A percentile compares a stretch with the other conserved stretches of the same genome.
Conservation (phyloP, 345 rosid species). For the Geranium rotundifolium region DNA sequence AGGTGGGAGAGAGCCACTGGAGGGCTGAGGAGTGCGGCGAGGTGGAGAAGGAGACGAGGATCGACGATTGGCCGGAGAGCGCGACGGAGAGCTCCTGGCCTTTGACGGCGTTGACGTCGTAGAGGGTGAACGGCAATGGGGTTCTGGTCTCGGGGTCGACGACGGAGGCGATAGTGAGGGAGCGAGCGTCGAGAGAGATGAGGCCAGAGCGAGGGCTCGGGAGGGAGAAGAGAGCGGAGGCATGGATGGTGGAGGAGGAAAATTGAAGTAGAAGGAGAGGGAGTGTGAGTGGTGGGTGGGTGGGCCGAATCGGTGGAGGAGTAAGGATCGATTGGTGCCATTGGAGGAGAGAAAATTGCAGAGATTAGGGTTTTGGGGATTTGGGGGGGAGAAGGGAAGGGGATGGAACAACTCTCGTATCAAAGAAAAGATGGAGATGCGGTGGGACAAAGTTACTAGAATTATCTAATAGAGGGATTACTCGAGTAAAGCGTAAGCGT, state of each 20-base stretch:
- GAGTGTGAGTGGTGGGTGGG: slow-evolving; percentile 51
- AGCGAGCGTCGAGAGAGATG: slow-evolving; percentile 63
- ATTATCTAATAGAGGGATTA: no score
- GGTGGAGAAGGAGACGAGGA: slow-evolving; percentile 46
- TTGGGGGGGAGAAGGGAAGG: background rate
- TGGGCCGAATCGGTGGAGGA: slow-evolving; percentile 63
- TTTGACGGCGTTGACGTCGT: slow-evolving; percentile 35
- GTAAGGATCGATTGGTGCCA: slow-evolving; percentile 80
- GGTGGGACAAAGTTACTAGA: no score
- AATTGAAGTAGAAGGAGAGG: slow-evolving; percentile 66
- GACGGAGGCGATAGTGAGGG: slow-evolving; percentile 33
- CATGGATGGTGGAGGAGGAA: slow-evolving; percentile 64
- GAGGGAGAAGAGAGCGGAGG: slow-evolving; percentile 61
- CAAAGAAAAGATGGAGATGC: no score
- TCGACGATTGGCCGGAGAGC: slow-evolving; percentile 25
- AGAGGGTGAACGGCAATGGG: slow-evolving; percentile 33
- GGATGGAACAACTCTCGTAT: no score
- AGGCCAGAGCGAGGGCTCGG: slow-evolving; percentile 31
- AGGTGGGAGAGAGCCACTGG: slow-evolving; percentile 73
- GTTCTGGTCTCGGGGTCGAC: slow-evolving; percentile 35
- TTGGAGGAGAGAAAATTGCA: no score
- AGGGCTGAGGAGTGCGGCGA: slow-evolving; percentile 74
- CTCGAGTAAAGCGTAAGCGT: no score
- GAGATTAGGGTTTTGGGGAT: slow-evolving; percentile 13
- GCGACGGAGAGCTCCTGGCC: no score